Evolutionary conservation across 1,284 basidiomycete genomes (phyloP), one percentile per base, ranked within the genome.

Genomic region (Pseudozyma sp.): DNA sequence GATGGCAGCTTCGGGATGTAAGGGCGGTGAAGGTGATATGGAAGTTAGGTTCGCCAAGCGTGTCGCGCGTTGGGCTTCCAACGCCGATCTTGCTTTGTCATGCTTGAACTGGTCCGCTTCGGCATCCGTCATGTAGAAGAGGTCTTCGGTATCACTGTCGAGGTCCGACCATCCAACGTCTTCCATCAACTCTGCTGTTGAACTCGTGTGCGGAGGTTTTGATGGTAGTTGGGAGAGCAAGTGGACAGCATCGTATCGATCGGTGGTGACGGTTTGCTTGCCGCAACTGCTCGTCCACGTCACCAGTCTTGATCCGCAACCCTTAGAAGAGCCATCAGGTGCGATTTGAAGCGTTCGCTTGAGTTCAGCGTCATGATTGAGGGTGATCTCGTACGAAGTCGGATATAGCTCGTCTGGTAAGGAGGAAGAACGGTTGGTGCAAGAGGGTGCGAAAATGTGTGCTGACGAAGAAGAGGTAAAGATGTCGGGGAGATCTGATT

Each of bases 141-240:
- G 8, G 24, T 71, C 63, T 49, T 71, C 68, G 5, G 55, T 31
- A n/a, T 71, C 68, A 42, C 59, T 59, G 29, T 62, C 59, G 6
- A 71, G 55, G 13, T 67, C 68, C 7, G 68, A 71, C 57, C 58
- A 71, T n/a, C 59, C 68, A 0, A 42, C n/a, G 4, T 52, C 59
- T 6, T 54, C 54, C 6, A 34, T 49, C n/a, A 4, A 3, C 1
- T 4, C 3, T 6, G 34, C 30, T 5, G 13, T 17, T 43, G 40
- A 16, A 1, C 6, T 5, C 3, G 24, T 4, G 13, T 39, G 0
- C n/a, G 10, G 19, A 7, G 31, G 13, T 16, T 59, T 48, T 3
- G 34, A 1, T 6, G 62, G 62, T 7, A 62, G 43, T 0, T 52
- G n/a, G 2, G 40, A 31, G 11, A 71, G 59, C 7, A 71, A 59